Base-by-base conservation (phyloP, 257 asterid genomes). In the Solanum pinnatisectum region DNA sequence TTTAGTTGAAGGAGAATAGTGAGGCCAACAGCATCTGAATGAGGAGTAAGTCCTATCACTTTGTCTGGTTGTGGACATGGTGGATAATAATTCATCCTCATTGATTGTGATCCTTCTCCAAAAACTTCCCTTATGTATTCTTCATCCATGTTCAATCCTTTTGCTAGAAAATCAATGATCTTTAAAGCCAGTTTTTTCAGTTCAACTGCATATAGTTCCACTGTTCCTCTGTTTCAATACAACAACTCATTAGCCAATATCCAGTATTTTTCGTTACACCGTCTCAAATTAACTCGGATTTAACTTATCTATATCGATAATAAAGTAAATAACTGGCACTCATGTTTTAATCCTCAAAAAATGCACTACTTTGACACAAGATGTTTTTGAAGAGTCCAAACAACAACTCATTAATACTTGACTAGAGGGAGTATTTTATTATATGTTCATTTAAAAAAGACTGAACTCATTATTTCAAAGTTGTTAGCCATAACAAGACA, bases 191-290 rank as follows among this genome's bases (percentile, higher is more conserved):
- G 90, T 5, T 10, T 49, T 67, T 90, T 90, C 87, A 94, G 8
- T 36, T 92, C 94, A 3, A 33, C 65, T 32, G 93, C 82, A 79
- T 95, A 95, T 10, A 83, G 88, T 25, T 95, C 97, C n/a, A 92
- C 87, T 5, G 95, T 90, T 32, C 88, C 92, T 91, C 96, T 95
- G 88, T 22, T 84, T 59, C 65, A 79, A 27, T 10, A 25, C 39
- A 44, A 42, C 25, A 25, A 78, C 84, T 77, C 0, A 0, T 40
- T 77, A 40, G 36, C 44, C 27, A 30, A 81, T 27, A 27, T 44
- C 22, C 46, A 30, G 6, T 2, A 83, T 10, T 33, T 63, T 77
- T 39, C 42, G 83, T 39, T 39, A 44, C 52, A 44, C 52, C 52
- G 1, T 44, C 20, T 46, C 56, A 46, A 46, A 46, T 46, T 46